Evolutionary conservation across 2,329 filamentous ascomycete species (phyloP).

Genomic region (Stenocarpella maydis): DNA sequence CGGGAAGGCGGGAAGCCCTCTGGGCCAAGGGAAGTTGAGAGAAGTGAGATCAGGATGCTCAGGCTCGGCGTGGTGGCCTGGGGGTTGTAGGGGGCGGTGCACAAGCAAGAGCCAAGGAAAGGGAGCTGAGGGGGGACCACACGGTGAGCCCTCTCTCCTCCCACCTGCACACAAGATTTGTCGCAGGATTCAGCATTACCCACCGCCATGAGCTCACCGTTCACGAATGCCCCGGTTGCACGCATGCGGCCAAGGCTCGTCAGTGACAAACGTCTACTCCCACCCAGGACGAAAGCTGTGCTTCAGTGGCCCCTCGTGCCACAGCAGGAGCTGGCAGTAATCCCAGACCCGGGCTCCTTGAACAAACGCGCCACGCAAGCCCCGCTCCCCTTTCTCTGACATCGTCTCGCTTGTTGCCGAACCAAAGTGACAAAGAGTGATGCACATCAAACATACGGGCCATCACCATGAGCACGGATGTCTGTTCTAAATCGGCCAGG

Average conservation of each 20-base stretch:
- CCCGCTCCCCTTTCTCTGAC: too few species aligned
- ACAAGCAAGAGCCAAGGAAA: constrained; percentile 8
- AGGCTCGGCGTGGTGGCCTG: background rate
- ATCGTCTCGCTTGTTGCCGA: constrained; percentile 14
- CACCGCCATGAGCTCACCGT: constrained; percentile 12
- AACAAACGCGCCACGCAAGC: too few species aligned
- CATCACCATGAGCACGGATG: background rate
- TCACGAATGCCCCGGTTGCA: background rate
- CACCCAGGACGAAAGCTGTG: background rate
- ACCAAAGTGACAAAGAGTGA: constrained; percentile 1
- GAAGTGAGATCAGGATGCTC: constrained; percentile 1
- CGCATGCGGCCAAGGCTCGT: constrained; percentile 21
- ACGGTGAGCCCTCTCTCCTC: too few species aligned
- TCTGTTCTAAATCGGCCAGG: background rate
- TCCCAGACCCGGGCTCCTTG: background rate
- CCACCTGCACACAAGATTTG: too few species aligned
- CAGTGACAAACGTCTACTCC: constrained; percentile 4
- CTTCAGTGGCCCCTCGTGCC: background rate
- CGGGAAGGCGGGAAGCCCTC: background rate
- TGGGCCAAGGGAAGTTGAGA: background rate
- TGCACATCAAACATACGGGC: background rate
- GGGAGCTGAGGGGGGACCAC: background rate
- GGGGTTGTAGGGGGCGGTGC: background rate
- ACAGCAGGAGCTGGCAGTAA: background rate
- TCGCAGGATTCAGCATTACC: constrained; percentile 17